Evolutionary conservation across 169 alveolate species (phyloP).

Genomic region (Plasmodium relictum): DNA sequence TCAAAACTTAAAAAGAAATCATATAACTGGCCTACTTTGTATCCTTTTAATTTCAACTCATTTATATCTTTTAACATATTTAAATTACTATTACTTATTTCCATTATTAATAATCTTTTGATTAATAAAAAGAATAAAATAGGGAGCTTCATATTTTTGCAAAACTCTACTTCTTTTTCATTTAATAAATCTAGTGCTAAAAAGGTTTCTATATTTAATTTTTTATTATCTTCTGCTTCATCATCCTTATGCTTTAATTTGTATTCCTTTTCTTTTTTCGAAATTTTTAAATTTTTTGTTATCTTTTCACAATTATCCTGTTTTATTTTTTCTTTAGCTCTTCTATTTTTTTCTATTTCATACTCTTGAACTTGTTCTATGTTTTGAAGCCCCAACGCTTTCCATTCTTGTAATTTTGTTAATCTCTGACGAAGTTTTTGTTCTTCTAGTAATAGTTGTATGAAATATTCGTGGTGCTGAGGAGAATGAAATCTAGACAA

Average conservation of each 20-base stretch:
- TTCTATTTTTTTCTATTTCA: conserved; percentile 68
- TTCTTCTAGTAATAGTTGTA: conserved; percentile 90
- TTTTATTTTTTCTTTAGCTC: conserved; percentile 66
- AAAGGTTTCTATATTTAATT: conserved; percentile 68
- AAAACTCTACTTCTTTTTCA: conserved; percentile 80
- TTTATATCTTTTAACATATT: conserved; percentile 77
- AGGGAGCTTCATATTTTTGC: conserved; percentile 82
- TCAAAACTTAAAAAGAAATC: conserved; percentile 82
- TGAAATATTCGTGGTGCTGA: conserved; percentile 92
- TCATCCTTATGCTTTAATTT: conserved; percentile 39
- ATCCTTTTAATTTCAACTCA: conserved; percentile 80
- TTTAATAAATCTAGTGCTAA: conserved; percentile 69
- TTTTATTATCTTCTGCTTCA: conserved; percentile 45
- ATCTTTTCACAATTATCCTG: conserved; percentile 32
- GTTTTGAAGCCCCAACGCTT: conserved; percentile 90
- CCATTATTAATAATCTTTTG: conserved; percentile 80
- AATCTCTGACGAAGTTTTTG: conserved; percentile 89
- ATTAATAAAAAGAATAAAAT: conserved; percentile 80
- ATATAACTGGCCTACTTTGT: conserved; percentile 81
- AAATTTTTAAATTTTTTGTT: conserved; percentile 29
- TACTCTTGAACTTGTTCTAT: conserved; percentile 90
- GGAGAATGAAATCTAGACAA: conserved; percentile 91
- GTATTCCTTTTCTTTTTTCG: conserved; percentile 48
- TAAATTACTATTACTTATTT: conserved; percentile 61
- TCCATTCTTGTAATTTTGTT: conserved; percentile 91